Percentiles rank a stretch among this genome's conserved stretches.
Evolutionary conservation across 805 yeast species (phyloP).

Genomic region (Starmerella sirachaensis): DNA sequence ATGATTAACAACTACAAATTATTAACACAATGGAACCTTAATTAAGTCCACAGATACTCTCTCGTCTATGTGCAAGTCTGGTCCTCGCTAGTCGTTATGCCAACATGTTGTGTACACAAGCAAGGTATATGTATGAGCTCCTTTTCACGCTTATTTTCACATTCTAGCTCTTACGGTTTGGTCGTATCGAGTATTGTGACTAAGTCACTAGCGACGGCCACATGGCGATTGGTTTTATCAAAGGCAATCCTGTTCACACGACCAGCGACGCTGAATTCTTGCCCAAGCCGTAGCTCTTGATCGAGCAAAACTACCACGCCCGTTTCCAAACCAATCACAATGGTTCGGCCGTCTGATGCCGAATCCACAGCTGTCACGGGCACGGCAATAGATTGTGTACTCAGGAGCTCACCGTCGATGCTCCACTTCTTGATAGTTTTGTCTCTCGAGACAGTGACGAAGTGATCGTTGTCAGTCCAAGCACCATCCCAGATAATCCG

Average conservation of each 20-base stretch:
- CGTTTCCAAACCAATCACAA: constrained; percentile 21
- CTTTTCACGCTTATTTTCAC: too few species aligned
- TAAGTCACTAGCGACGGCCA: constrained; percentile 4
- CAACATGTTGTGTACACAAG: too few species aligned
- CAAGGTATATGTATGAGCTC: too few species aligned
- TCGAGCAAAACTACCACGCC: constrained; percentile 14
- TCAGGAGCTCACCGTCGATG: constrained; percentile 19
- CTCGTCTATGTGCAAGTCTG: too few species aligned
- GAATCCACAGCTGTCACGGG: constrained; percentile 22
- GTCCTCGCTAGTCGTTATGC: too few species aligned
- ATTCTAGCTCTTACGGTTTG: too few species aligned
- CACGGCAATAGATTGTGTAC: constrained; percentile 7
- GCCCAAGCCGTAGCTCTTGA: background rate
- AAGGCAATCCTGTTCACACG: constrained; percentile 15
- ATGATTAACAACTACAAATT: too few species aligned
- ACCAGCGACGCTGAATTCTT: constrained; percentile 11
- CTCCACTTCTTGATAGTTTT: constrained; percentile 45
- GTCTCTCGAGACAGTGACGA: constrained; percentile 82
- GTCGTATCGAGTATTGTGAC: background rate
- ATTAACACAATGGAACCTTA: too few species aligned
- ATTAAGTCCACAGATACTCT: too few species aligned
- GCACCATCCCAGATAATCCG: constrained; percentile 93
- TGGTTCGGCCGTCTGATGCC: background rate
- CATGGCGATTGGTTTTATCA: background rate
- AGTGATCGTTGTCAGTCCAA: constrained; percentile 46